Base-by-base conservation (phyloP, 1,139 yeast species). In the Magnusiomyces fungicola region DNA sequence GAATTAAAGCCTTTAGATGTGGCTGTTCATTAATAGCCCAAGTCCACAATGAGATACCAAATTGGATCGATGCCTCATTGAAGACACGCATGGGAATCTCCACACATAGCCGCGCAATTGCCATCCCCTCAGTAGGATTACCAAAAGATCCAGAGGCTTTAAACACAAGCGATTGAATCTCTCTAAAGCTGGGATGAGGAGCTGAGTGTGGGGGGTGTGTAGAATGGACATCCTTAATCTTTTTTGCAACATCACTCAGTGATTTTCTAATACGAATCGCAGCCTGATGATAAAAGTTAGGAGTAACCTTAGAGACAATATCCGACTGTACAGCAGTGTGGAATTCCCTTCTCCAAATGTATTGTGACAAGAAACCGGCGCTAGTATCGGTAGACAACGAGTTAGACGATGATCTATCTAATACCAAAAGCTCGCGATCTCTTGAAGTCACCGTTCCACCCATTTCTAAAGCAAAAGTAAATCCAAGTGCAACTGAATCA, bases 381-480 rank as follows among this genome's bases (percentile, higher is more conserved):
- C 83, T 72, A 1, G 88, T 77, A 59, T 82, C 79, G 53, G 75
- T 75, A 6, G 49, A 45, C 36, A 68, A 53, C 18, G 55, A 48
- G n/a, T 48, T 53, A 24, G 53, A 46, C 22, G 52, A 51, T 12
- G 59, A 56, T 10, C 27, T 19, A 21, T 43, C 37, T 19, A 62
- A 54, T 16, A 61, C 58, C 14, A 62, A 58, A 43, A 54, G 56
- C 55, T 55, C 64, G 51, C 59, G 73, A 58, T 88, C 95, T 42
- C 74, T 74, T 23, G 81, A 73, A 18, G 82, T 69, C 22, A 87
- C 77, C 5, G 77, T 67, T 1, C 95, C 92, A 1, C 96, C 94
- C 81, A 88, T 77, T 58, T 87, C 94, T 54, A 89, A 70, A 0
- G 97, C 97, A 72, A 92, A 87, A 0, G 95, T 82, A 49, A 86